Evolutionary conservation across 306 rosid species (phyloP).

Genomic region (Quercus alba): DNA sequence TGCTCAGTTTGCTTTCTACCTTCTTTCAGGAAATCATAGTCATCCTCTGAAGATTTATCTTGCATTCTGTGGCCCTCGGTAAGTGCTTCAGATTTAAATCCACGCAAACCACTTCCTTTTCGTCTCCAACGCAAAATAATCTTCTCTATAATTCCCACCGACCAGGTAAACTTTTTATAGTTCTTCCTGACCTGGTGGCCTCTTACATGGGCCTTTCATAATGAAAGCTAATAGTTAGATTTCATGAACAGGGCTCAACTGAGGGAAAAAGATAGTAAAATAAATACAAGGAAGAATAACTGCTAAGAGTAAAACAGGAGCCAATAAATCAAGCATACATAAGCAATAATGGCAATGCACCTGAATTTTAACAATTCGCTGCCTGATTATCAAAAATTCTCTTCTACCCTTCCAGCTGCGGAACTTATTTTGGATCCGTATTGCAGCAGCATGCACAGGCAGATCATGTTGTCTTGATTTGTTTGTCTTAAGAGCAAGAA

Average conservation of each 20-base stretch:
- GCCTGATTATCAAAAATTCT: conserved; percentile 66
- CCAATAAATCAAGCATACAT: background rate
- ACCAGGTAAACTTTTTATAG: conserved; percentile 60
- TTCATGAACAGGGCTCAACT: background rate
- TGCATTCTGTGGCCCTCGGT: conserved; percentile 37
- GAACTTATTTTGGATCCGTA: conserved; percentile 71
- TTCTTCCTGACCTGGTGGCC: conserved; percentile 89
- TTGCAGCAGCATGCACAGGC: conserved; percentile 71
- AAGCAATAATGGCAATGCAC: conserved; percentile 22
- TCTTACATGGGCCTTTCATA: conserved; percentile 78
- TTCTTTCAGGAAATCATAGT: conserved; percentile 60
- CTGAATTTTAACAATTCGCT: conserved; percentile 83
- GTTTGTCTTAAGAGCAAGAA: conserved; percentile 36
- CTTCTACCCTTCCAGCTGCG: conserved; percentile 81
- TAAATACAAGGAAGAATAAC: background rate
- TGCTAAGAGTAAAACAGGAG: background rate
- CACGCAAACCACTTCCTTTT: conserved; percentile 86
- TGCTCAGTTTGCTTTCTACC: conserved; percentile 85
- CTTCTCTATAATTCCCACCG: conserved; percentile 86
- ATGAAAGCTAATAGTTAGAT: conserved; percentile 16
- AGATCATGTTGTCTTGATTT: conserved; percentile 43
- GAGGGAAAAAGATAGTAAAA: background rate
- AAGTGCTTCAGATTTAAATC: conserved; percentile 61
- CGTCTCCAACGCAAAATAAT: conserved; percentile 83
- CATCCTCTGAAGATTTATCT: conserved; percentile 53